Base-by-base conservation (phyloP, 176 grass and related monocot species). In the Oryza coarctata region DNA sequence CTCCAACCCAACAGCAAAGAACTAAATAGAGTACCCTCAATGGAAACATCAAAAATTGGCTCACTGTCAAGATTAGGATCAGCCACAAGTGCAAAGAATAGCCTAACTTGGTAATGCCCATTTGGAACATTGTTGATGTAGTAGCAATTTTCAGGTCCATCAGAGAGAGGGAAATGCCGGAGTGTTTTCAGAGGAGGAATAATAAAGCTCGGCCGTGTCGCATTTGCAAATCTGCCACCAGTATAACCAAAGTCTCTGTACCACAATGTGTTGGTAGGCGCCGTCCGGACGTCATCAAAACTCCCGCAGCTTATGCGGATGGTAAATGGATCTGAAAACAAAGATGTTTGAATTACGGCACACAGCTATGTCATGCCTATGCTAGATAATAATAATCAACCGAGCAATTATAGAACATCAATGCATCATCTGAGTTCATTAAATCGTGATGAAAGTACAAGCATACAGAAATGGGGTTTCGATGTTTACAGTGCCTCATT, bases 261-360 rank as follows among this genome's bases (percentile, higher is more conserved):
- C 96, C 93, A 95, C 80, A 94, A 78, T 63, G 96, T 90, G 77
- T 95, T 91, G 29, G 93, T 88, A 50, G 96, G 96, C 12, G 84
- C 80, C 8, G 93, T 95, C 26, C n/a, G 93, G 17, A 94, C 60
- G 87, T 99, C 91, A 1, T 95, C 87, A 6, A 92, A 88, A 79
- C 91, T 95, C 68, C 96, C 96, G n/a, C 96, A 99, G 89, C 96
- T 99, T 86, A 99, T 92, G 12, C 96, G 93, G 43, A 99, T 85
- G 1, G 82, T 86, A 85, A 88, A 99, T 31, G 91, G 93, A 77
- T 94, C 96, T 99, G 86, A 76, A 93, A 89, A 85, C 14, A 33
- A 86, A 78, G 17, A 9, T 13, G 68, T 49, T 86, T 76, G 57
- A 68, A 68, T 29, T 67, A 39, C 47, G 66, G 2, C 3, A 39